These are phyloP conservation scores for Cadophora sp. DNA, from an alignment of 2,329 filamentous ascomycete genomes.

Conservation along the genomic window DNA sequence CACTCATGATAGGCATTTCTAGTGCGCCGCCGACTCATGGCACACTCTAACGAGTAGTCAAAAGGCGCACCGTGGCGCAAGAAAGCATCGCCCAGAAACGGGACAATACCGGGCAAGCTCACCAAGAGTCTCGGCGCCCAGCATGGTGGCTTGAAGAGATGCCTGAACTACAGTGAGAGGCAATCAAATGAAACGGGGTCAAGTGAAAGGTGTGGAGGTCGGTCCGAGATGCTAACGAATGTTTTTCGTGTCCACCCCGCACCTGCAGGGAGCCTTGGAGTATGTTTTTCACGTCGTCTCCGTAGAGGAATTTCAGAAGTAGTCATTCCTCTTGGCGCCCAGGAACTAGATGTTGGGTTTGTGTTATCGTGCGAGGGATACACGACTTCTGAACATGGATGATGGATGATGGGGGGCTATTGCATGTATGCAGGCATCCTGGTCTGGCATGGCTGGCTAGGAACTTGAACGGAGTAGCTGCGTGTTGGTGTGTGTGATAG, in stretches of 20 bases:
- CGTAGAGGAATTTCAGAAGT: background rate
- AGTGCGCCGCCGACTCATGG: constrained; percentile 2
- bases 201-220: constrained; percentile 2
- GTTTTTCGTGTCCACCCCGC: constrained; percentile 6
- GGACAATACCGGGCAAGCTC: constrained; percentile 14
- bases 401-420: background rate
- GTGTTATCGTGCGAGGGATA: constrained; percentile 2
- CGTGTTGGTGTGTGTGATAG: background rate
- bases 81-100: constrained; percentile 8
- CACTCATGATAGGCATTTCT: background rate
- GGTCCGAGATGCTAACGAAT: constrained; percentile 5
- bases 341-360: background rate
- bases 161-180: background rate
- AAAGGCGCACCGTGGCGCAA: constrained; percentile 6
- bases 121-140: constrained; percentile 12
- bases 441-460: background rate
- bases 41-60: background rate
- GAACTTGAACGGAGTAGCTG: background rate
- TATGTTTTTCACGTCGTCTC: background rate
- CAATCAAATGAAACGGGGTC: background rate
- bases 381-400: constrained; percentile 2
- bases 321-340: constrained; percentile 10
- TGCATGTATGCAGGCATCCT: background rate
- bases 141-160: constrained; percentile 2
- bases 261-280: background rate